Percentiles rank a stretch among this genome's conserved stretches.
Evolutionary conservation across 179 eudicot genomes (phyloP).

Genomic region (Spergularia azorica): DNA sequence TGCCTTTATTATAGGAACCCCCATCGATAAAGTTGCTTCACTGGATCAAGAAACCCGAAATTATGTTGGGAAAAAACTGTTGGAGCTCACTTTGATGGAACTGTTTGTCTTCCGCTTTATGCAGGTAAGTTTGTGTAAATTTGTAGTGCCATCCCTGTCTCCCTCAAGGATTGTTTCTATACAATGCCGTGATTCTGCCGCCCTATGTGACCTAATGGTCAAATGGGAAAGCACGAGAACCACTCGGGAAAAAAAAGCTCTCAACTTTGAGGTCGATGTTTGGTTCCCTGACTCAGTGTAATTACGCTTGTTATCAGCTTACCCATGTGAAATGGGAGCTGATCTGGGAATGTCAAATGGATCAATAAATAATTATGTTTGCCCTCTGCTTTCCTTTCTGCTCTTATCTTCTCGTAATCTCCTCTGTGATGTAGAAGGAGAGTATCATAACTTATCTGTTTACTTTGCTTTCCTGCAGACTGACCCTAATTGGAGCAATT

Average conservation of each 20-base stretch:
- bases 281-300: not conserved
- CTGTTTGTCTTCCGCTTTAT: slow-evolving; percentile 86
- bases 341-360: not conserved
- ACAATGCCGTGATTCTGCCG: not conserved
- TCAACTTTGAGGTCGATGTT: not conserved
- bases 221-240: not conserved
- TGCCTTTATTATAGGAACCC: slow-evolving; percentile 53
- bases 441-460: slow-evolving; percentile 12
- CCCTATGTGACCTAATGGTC: not conserved
- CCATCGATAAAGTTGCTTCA: slow-evolving; percentile 81
- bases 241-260: not conserved
- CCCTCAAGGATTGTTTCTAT: not conserved
- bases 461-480: slow-evolving; percentile 58
- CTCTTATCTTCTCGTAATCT: not conserved
- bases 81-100: slow-evolving; percentile 90
- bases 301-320: not conserved
- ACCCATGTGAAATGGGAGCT: not conserved
- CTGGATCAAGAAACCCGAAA: slow-evolving; percentile 86
- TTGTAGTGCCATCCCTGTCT: not conserved
- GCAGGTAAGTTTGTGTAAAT: slow-evolving; percentile 55
- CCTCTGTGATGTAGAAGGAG: not conserved
- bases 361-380: not conserved
- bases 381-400: not conserved
- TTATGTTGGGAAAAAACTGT: slow-evolving; percentile 76
- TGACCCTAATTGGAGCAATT: slow-evolving; percentile 97